phyloP scores from a whole-genome alignment of 108 stramenopile species.

The Cylindrotheca closterium region DNA sequence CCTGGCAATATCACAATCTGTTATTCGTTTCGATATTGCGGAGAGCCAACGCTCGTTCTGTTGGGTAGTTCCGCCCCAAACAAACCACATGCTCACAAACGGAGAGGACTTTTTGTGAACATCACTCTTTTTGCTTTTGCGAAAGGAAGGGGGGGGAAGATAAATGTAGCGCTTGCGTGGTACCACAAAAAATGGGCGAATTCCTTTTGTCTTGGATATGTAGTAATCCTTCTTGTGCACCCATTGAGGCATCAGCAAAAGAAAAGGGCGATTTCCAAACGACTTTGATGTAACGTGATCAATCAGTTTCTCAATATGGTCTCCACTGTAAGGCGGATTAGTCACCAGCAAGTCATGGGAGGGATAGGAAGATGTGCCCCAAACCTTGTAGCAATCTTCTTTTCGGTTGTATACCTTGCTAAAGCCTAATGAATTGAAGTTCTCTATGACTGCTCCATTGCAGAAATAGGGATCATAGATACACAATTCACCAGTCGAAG shows the following conservation, averaged over 20 bases:
- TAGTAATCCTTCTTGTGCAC: constrained; percentile 87
- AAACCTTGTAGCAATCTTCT: constrained; percentile 75
- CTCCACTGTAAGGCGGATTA: constrained; percentile 95
- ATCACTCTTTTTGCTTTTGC: constrained; percentile 73
- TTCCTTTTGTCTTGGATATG: constrained; percentile 13
- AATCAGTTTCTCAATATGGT: constrained; percentile 90
- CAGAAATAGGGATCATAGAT: constrained; percentile 99
- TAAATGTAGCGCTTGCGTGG: constrained; percentile 89
- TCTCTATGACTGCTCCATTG: constrained; percentile 80
- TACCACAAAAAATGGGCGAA: constrained; percentile 78
- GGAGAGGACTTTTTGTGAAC: constrained; percentile 89
- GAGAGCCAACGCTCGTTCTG: constrained; percentile 55
- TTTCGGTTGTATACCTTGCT: constrained; percentile 85
- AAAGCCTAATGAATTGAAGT: constrained; percentile 85
- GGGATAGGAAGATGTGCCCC: constrained; percentile 59
- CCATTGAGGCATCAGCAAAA: constrained; percentile 82
- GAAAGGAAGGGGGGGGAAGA: constrained; percentile 78
- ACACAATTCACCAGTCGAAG: constrained; percentile 10
- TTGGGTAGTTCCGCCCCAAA: constrained; percentile 70
- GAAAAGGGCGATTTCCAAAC: constrained; percentile 57
- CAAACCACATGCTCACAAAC: constrained; percentile 89
- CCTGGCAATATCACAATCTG: constrained; percentile 68
- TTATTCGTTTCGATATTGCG: neutral
- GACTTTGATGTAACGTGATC: constrained; percentile 43
- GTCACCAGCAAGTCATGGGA: constrained; percentile 87